These are phyloP conservation scores for Cystobasidium ongulense DNA, from an alignment of 768 basidiomycete species.

Conservation along the genomic window DNA sequence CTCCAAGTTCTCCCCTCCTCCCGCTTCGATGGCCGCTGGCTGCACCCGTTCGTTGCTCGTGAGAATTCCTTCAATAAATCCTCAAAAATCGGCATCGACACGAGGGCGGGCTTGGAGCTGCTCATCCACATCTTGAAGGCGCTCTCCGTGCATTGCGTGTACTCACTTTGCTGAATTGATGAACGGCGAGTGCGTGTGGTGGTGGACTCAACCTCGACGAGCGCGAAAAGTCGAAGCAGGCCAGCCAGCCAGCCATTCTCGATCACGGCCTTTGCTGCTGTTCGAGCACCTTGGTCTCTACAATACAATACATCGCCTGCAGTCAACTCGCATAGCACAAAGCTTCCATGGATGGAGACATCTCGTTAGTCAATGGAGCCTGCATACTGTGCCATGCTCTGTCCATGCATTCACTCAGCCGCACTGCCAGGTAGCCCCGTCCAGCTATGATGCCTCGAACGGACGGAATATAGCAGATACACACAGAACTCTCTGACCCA, in stretches of 20 bases:
- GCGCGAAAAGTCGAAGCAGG: background rate
- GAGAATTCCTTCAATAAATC: background rate
- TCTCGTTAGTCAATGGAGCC: too few relatives aligned
- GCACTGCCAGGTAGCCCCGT: too few relatives aligned
- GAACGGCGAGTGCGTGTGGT: background rate
- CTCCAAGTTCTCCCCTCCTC: background rate
- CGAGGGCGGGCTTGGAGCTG: background rate
- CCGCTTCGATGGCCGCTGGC: background rate
- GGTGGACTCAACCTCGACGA: background rate
- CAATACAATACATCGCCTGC: too few relatives aligned
- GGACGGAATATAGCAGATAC: too few relatives aligned
- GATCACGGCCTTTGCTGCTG: background rate
- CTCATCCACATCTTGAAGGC: background rate
- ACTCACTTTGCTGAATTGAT: background rate
- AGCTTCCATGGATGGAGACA: too few relatives aligned
- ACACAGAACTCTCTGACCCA: too few relatives aligned
- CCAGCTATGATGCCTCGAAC: too few relatives aligned
- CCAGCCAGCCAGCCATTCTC: background rate
- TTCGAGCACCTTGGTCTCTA: too few relatives aligned
- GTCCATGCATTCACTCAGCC: too few relatives aligned
- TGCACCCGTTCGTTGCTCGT: background rate
- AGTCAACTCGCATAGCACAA: too few relatives aligned
- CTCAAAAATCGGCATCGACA: conserved; percentile 1
- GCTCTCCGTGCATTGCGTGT: background rate
- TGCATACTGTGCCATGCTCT: too few relatives aligned